These are phyloP conservation scores for Metarhizium album DNA, from an alignment of 2,329 filamentous ascomycete genomes.

Conservation along the genomic window DNA sequence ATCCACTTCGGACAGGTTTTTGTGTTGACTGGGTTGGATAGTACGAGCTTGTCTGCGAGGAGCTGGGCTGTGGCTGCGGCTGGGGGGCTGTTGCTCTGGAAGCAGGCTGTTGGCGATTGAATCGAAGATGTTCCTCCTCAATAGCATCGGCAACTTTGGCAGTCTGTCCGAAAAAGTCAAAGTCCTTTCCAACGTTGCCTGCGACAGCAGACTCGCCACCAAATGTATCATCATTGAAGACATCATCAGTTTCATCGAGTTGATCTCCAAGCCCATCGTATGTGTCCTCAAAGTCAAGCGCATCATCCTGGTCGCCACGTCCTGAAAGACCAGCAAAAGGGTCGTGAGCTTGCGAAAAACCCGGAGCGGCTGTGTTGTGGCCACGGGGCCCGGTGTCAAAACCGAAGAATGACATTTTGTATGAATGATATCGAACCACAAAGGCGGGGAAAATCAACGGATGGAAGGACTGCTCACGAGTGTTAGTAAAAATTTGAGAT, in stretches of 20 bases:
- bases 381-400: slow-evolving; percentile 55
- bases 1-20: slow-evolving; percentile 66
- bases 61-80: slow-evolving; percentile 22
- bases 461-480: background rate
- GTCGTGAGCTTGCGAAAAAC: slow-evolving; percentile 75
- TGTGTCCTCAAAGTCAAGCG: slow-evolving; percentile 83
- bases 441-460: background rate
- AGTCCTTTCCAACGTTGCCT: slow-evolving; percentile 70
- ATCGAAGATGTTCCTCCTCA: slow-evolving; percentile 83
- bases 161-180: slow-evolving; percentile 93
- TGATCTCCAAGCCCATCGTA: slow-evolving; percentile 90
- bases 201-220: slow-evolving; percentile 31
- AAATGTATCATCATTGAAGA: slow-evolving; percentile 95
- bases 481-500: background rate
- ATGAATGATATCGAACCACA: background rate
- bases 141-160: slow-evolving; percentile 78
- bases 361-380: slow-evolving; percentile 58
- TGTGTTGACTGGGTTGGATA: slow-evolving; percentile 28
- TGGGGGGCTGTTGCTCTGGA: slow-evolving; percentile 24
- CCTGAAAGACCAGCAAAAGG: slow-evolving; percentile 76
- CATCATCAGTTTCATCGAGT: slow-evolving; percentile 85
- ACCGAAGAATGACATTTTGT: slow-evolving; percentile 81
- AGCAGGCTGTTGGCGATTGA: slow-evolving; percentile 59
- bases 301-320: slow-evolving; percentile 47
- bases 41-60: slow-evolving; percentile 21